Base-by-base conservation (phyloP, 768 basidiomycete species). In the Termitomyces eurrhizus region DNA sequence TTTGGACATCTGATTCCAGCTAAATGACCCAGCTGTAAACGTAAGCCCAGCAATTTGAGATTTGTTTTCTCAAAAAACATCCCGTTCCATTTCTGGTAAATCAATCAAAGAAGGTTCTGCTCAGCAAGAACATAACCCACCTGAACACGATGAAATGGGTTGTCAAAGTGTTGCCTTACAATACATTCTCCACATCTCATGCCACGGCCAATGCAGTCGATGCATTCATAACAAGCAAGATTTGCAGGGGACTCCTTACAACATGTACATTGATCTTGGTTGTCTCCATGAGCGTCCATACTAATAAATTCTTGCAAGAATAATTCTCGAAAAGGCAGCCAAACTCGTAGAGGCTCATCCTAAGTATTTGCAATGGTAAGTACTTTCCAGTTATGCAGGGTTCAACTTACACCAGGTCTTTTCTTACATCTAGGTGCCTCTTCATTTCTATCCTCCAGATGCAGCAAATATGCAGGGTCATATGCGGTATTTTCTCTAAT, bases 241-340 rank as follows among this genome's bases (percentile, higher is more conserved):
- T 21, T n/a, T 14, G 35, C 56, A 24, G 44, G 41, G 5, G 18
- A 45, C 37, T 48, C 4, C 7, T 14, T 52, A 13, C 16, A 21
- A 21, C 21, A 21, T 21, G 21, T 21, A 21, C 21, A 21, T 21
- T 21, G 21, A 21, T 21, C 21, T 29, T 53, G 7, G 36, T 41
- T 33, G 35, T 56, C 52, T 44, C 62, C 50, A n/a, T 50, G 26
- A 32, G 54, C 50, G 24, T 59, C 50, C 33, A 56, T 8, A 35
- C 41, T 48, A 14, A 63, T 59, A 6, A 59, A 36, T n/a, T 63
- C 62, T 33, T 56, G 53, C 14, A 63, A 53, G 42, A 33, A 62
- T 11, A 53, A 7, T 41, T 58, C 52, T 18, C 9, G 32, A n/a
- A 55, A 29, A 24, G 51, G 61, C 11, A 62, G 39, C 61, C 51